phyloP scores from a whole-genome alignment of 176 grass and related monocot species.

The Aegilops tauschii region DNA sequence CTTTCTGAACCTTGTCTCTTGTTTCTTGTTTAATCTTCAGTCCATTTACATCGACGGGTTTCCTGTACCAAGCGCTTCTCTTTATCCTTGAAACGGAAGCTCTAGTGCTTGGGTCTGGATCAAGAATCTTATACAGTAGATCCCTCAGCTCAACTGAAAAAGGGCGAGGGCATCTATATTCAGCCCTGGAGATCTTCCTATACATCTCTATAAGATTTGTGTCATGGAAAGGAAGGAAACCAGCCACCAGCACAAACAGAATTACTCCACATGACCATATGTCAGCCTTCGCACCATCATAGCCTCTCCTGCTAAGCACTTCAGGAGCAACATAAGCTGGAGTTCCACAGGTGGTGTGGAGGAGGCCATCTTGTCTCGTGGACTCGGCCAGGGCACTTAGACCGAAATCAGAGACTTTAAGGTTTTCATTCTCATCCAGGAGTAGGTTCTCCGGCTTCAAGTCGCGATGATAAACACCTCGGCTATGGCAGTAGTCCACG shows the following conservation, averaged over 20 bases:
- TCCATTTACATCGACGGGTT: slow-evolving; percentile 5
- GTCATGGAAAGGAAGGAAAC: slow-evolving; percentile 51
- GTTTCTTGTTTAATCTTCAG: slow-evolving; percentile 27
- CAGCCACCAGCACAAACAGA: slow-evolving; percentile 50
- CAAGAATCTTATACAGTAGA: slow-evolving; percentile 37
- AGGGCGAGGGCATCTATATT: slow-evolving; percentile 39
- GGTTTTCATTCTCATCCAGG: slow-evolving; percentile 38
- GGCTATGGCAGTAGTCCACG: slow-evolving; percentile 56
- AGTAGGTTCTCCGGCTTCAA: slow-evolving; percentile 48
- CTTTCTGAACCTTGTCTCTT: slow-evolving; percentile 16
- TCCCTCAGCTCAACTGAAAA: slow-evolving; percentile 42
- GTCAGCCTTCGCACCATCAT: slow-evolving; percentile 43
- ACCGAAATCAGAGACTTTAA: slow-evolving; percentile 46
- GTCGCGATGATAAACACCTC: slow-evolving; percentile 47
- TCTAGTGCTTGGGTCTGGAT: slow-evolving; percentile 40
- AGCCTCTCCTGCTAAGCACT: slow-evolving; percentile 46
- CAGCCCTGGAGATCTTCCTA: slow-evolving; percentile 39
- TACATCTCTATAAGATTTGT: slow-evolving; percentile 49
- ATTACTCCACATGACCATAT: slow-evolving; percentile 57
- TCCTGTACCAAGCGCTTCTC: slow-evolving; percentile 39
- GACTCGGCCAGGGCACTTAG: slow-evolving; percentile 46
- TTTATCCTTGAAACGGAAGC: slow-evolving; percentile 37
- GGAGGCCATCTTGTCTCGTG: slow-evolving; percentile 42
- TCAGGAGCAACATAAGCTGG: slow-evolving; percentile 53
- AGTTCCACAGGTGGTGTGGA: slow-evolving; percentile 51